Evolutionary conservation across 371 early-diverging fungal genomes (phyloP).

Genomic region (Polyrhizophydium stewartii): DNA sequence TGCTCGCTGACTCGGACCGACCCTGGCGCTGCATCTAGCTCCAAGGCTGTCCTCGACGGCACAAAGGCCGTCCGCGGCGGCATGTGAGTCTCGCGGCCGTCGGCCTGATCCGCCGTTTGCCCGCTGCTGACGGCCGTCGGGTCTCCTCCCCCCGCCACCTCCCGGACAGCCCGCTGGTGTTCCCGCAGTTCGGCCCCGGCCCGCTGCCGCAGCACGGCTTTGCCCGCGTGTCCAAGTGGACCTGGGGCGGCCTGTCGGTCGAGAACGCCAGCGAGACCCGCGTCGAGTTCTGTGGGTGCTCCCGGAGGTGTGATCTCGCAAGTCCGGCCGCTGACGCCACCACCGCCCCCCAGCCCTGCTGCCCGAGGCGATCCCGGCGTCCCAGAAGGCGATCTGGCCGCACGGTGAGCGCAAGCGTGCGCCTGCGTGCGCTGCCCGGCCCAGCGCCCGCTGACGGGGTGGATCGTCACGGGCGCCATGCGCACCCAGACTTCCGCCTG

Average conservation of each 20-base stretch:
- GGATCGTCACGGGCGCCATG: too few species aligned
- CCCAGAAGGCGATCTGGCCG: conserved; percentile 43
- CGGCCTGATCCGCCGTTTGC: too few species aligned
- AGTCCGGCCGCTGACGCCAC: too few species aligned
- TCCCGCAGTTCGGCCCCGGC: conserved; percentile 75
- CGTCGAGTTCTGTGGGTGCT: conserved; percentile 59
- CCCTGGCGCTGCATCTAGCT: conserved; percentile 29
- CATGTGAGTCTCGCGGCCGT: conserved; percentile 30
- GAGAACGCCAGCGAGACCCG: conserved; percentile 53
- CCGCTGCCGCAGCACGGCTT: conserved; percentile 79
- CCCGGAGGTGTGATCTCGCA: too few species aligned
- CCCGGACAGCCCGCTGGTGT: conserved; percentile 71
- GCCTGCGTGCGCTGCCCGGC: too few species aligned
- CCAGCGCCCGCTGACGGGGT: too few species aligned
- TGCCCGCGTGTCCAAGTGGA: conserved; percentile 48
- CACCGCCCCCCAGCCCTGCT: conserved; percentile 17
- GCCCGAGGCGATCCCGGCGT: conserved; percentile 33
- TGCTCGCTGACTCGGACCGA: not conserved
- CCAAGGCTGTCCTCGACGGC: conserved; percentile 67
- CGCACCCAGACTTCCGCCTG: conserved; percentile 56
- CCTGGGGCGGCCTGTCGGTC: conserved; percentile 22
- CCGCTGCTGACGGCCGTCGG: too few species aligned
- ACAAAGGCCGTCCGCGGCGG: conserved; percentile 86
- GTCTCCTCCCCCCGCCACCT: too few species aligned
- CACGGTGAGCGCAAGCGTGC: conserved; percentile 28